Conservation (phyloP, 148 eudicot genomes). For the Vaccinium vitisidaea region DNA sequence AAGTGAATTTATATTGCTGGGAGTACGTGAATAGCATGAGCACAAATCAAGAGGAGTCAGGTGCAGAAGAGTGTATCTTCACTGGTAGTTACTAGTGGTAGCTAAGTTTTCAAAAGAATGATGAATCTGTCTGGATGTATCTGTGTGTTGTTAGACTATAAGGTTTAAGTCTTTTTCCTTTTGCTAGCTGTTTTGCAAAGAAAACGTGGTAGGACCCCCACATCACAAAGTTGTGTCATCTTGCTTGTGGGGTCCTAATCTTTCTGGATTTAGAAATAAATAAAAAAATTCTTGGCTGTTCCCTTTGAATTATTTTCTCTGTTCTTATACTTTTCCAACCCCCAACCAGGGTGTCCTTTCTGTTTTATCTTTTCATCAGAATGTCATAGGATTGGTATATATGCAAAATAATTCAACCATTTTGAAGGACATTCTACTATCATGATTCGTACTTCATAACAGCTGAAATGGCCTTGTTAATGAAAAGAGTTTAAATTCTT, state of each 20-base stretch:
- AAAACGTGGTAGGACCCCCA: conserved; percentile 22
- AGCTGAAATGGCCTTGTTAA: conserved; percentile 9
- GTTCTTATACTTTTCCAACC: not conserved
- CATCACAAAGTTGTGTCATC: conserved; percentile 15
- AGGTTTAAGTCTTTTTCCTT: conserved; percentile 26
- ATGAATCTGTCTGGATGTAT: conserved; percentile 29
- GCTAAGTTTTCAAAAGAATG: conserved; percentile 26
- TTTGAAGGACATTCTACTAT: conserved; percentile 11
- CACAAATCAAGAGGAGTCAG: conserved; percentile 14
- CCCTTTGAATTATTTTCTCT: not conserved
- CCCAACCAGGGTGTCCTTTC: not conserved
- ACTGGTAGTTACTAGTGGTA: conserved; percentile 11
- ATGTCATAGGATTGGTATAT: conserved; percentile 25
- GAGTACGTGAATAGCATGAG: not conserved
- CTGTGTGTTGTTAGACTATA: conserved; percentile 39
- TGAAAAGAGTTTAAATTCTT: too few species aligned
- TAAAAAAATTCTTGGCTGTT: not conserved
- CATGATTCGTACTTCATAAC: not conserved
- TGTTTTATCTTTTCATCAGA: conserved; percentile 17
- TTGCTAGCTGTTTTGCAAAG: conserved; percentile 22
- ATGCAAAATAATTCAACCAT: conserved; percentile 11
- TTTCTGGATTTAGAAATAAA: not conserved
- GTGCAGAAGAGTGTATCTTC: conserved; percentile 19
- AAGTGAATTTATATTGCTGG: not conserved
- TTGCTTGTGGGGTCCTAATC: not conserved